phyloP scores from a whole-genome alignment of 202 grass and related monocot genomes.

The Schoenoplectus triqueter region DNA sequence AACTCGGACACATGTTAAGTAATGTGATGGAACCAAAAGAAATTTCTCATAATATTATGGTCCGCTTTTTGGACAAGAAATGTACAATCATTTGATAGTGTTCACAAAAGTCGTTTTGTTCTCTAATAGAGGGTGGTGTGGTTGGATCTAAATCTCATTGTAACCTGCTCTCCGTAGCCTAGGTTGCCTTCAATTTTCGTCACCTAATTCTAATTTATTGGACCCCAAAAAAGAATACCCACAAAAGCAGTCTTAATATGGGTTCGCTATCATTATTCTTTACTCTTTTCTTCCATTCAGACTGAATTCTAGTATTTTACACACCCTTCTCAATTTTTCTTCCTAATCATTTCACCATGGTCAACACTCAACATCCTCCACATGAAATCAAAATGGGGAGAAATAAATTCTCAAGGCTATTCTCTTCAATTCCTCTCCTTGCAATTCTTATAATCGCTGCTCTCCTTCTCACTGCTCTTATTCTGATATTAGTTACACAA shows the following conservation, averaged over 20 bases:
- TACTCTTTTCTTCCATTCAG: not conserved
- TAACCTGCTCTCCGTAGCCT: not conserved
- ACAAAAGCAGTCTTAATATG: constrained; percentile 24
- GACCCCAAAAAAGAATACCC: not conserved
- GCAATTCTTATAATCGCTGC: constrained; percentile 42
- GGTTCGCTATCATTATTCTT: constrained; percentile 17
- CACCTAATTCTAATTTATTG: not conserved
- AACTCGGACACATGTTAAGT: not conserved
- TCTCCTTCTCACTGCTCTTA: constrained; percentile 45
- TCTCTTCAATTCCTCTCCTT: constrained; percentile 28
- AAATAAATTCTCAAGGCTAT: constrained; percentile 45
- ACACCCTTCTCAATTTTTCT: not conserved
- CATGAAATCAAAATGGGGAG: constrained; percentile 47
- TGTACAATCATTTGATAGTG: not conserved
- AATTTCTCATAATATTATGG: not conserved
- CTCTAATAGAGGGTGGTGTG: not conserved
- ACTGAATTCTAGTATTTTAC: constrained; percentile 1
- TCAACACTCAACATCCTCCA: constrained; percentile 17
- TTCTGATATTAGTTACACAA: constrained; percentile 54
- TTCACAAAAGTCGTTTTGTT: not conserved
- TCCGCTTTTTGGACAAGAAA: not conserved
- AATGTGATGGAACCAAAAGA: not conserved
- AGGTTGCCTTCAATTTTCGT: constrained; percentile 15
- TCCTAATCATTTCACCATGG: not conserved
- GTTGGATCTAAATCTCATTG: not conserved